Conservation (phyloP, 2,329 filamentous ascomycete species). For the Aspergillus amoenus region DNA sequence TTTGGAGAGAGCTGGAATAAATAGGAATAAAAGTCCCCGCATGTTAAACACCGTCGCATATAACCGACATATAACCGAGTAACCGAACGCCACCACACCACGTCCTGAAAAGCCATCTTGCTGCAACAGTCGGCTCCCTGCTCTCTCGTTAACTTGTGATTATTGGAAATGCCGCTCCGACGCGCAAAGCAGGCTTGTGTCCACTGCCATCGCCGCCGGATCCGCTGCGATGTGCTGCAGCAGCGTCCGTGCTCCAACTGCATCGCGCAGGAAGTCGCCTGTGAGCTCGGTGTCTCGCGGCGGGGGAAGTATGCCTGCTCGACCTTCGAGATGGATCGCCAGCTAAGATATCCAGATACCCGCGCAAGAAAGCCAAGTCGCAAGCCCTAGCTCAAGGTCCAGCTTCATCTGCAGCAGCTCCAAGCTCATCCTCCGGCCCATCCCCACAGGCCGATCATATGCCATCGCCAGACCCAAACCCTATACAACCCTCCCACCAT, state of each 20-base stretch:
- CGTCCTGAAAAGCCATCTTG: background rate
- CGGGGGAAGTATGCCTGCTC: slow-evolving; percentile 41
- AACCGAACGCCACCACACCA: background rate
- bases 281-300: slow-evolving; percentile 44
- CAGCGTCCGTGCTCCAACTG: slow-evolving; percentile 47
- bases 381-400: background rate
- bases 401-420: background rate
- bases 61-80: slow-evolving; percentile 1
- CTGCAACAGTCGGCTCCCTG: background rate
- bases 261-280: slow-evolving; percentile 34
- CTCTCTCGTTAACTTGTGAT: background rate
- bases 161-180: slow-evolving; percentile 1
- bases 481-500: background rate
- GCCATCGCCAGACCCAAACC: background rate
- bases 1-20: too few relatives aligned
- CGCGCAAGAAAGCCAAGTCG: slow-evolving; percentile 21
- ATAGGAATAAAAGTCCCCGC: background rate
- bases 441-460: background rate
- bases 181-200: slow-evolving; percentile 47
- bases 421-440: background rate
- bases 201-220: slow-evolving; percentile 46
- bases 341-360: slow-evolving; percentile 10
- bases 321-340: too few relatives aligned
- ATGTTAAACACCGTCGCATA: background rate
- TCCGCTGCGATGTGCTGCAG: slow-evolving; percentile 49